Evolutionary conservation across 306 rosid genomes (phyloP), one percentile per base, ranked within the genome.

Genomic region (Crataegus laevigata): DNA sequence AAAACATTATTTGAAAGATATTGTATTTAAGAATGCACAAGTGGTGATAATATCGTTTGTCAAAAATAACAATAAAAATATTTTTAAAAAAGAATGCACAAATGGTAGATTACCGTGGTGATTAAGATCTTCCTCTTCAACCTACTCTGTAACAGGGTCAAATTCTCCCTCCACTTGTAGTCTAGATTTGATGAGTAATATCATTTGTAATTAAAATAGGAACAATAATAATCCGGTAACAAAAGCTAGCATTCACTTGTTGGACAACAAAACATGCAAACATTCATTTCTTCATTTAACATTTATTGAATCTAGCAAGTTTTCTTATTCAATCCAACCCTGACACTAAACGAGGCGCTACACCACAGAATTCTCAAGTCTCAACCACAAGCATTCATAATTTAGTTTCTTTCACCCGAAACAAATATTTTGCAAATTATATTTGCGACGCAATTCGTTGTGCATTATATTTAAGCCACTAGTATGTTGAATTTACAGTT

Each of bases 401-500:
- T 47, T 47, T 47, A 47, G 19, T 47, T 40, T 40, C 12, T 10
- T 40, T 40, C 11, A 40, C 43, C 43, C 12, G 43, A 9, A 38
- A 40, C 43, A 40, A 40, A 40, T 40, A 40, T 40, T 40, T 40
- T 40, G 43, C 43, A 40, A 40, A 8, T 47, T 47, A 76, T 74
- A 78, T 70, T 75, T 66, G 79, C 71, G 78, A 67, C 72, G 59
- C 75, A 86, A 79, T 62, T 79, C 54, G 61, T 63, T 65, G 55
- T 47, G 43, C 43, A 40, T 40, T 40, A 76, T 74, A 78, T 70
- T 75, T 66, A 71, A 85, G 87, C 73, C 68, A 72, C 22, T 15
- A 64, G 66, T 67, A 58, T 68, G 75, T 75, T 67, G 79, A 85
- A 87, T 89, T 85, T 85, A 91, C 96, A 91, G 77, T 74, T 71